These are phyloP conservation scores for Talaromyces liani DNA, from an alignment of 495 filamentous ascomycete species.

Conservation along the genomic window DNA sequence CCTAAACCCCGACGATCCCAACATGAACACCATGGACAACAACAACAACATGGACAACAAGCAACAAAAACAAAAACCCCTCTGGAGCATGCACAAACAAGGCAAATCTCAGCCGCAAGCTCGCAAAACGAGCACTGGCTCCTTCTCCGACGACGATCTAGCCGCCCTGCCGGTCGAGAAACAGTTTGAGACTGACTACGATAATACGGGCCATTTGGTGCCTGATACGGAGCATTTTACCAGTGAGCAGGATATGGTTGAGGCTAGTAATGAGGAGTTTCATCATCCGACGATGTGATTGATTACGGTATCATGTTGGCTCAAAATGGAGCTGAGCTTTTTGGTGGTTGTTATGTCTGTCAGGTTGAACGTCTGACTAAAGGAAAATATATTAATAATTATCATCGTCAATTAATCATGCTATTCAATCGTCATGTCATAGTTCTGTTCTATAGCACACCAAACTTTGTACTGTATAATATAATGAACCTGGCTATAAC, in stretches of 20 bases:
- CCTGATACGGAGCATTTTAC: conserved; percentile 8
- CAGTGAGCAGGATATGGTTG: conserved; percentile 7
- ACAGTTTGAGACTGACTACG: conserved; percentile 9
- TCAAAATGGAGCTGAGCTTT: neutral
- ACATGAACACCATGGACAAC: neutral
- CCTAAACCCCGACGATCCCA: neutral
- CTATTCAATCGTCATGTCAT: neutral
- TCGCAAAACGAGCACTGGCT: neutral
- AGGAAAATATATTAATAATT: too few relatives aligned
- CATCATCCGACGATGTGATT: neutral
- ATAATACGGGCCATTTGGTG: conserved; percentile 3
- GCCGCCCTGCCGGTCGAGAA: conserved; percentile 4
- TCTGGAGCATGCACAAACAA: conserved; percentile 2
- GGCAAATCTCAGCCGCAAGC: neutral
- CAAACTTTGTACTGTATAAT: neutral
- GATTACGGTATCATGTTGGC: neutral
- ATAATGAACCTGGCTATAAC: too few relatives aligned
- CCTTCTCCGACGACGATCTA: neutral
- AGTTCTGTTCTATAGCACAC: neutral
- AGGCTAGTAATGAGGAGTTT: conserved; percentile 7
- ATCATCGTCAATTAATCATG: neutral
- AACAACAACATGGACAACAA: neutral
- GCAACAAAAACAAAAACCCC: neutral
- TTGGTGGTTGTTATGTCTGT: neutral
- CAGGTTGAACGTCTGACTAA: neutral